A percentile compares a stretch with the other conserved stretches of the same genome.
These are phyloP conservation scores for Diacronema lutheri DNA, from an alignment of 78 protist genomes.

Conservation along the genomic window DNA sequence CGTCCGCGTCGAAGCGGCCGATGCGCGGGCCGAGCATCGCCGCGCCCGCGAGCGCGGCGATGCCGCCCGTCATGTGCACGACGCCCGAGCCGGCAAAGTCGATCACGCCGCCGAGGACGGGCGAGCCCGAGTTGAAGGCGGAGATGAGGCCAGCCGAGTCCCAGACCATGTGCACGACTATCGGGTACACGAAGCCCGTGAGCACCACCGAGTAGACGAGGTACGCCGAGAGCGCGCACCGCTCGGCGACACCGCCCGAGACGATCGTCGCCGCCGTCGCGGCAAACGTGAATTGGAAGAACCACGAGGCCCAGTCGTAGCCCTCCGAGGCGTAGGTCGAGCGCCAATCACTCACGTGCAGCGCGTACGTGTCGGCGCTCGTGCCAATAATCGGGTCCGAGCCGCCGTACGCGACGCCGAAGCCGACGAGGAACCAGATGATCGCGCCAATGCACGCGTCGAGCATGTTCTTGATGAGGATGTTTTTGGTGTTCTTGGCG, in stretches of 20 bases:
- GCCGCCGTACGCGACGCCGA: slow-evolving; percentile 63
- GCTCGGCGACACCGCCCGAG: slow-evolving; percentile 69
- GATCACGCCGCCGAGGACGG: background rate
- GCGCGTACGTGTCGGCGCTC: background rate
- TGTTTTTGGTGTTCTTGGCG: too few species aligned
- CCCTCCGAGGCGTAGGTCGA: background rate
- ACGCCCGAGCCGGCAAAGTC: slow-evolving; percentile 35
- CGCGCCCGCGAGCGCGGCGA: slow-evolving; percentile 27
- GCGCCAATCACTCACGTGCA: too few species aligned
- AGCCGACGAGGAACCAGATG: slow-evolving; percentile 35
- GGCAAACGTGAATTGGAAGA: slow-evolving; percentile 44
- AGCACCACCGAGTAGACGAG: slow-evolving; percentile 26
- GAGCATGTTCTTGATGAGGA: too few species aligned
- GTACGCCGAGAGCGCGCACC: slow-evolving; percentile 46
- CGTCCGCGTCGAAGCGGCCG: background rate
- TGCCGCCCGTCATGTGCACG: too few species aligned
- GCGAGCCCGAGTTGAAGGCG: background rate
- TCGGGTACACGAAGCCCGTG: slow-evolving; percentile 55
- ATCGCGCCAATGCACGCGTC: background rate
- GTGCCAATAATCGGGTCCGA: background rate
- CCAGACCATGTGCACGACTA: too few species aligned
- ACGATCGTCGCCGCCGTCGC: slow-evolving; percentile 63
- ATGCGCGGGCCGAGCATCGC: slow-evolving; percentile 17
- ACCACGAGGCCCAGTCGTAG: background rate
- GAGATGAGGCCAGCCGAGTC: slow-evolving; percentile 1